Base-by-base conservation (phyloP, 2,329 filamentous ascomycete species). In the Neopestalotiopsis sp. region DNA sequence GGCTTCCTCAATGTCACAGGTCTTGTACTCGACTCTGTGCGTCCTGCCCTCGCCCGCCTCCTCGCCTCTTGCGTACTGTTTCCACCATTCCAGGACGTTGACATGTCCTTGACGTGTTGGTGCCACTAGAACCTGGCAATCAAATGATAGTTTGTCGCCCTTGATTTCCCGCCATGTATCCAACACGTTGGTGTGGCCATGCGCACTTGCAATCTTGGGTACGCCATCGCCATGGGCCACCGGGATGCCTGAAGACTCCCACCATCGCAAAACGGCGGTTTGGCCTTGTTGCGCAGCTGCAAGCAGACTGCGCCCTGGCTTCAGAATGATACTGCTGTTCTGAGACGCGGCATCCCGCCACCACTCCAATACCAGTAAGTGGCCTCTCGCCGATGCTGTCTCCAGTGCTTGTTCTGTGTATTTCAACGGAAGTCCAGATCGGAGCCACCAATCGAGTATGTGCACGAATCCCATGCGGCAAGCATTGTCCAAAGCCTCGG, bases 1-100 rank as follows among this genome's bases (percentile, higher is more conserved):
- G 0, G 95, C 95, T 81, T 98, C 95, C 78, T 98, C 95, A 70
- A 98, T 96, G 79, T 97, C 94, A 79, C 94, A 97, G 1, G 94
- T 97, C 79, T 95, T 95, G 81, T 97, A 98, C 79, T 97, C 94
- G 32, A 98, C 94, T 66, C 89, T 87, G 73, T 95, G 86, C 0
- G 90, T 89, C 71, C 83, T 83, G 40, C 84, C 81, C 17, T 86
- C 86, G 56, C 83, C 86, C 0, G 83, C 83, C 40, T 88, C 81
- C 74, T 86, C 83, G 63, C 88, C 85, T 66, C 87, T 82, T 7
- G 88, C 87, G 74, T 91, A 92, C 66, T 86, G 86, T 76, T 93
- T 92, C 95, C 95, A 98, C 95, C 95, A 98, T 78, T 97, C 94
- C 7, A 98, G 83, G 28, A 97, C 94, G 45, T 90, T 86, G 3